These are phyloP conservation scores for Chaetomium globosum DNA, from an alignment of 2,329 filamentous ascomycete genomes.

Conservation along the genomic window DNA sequence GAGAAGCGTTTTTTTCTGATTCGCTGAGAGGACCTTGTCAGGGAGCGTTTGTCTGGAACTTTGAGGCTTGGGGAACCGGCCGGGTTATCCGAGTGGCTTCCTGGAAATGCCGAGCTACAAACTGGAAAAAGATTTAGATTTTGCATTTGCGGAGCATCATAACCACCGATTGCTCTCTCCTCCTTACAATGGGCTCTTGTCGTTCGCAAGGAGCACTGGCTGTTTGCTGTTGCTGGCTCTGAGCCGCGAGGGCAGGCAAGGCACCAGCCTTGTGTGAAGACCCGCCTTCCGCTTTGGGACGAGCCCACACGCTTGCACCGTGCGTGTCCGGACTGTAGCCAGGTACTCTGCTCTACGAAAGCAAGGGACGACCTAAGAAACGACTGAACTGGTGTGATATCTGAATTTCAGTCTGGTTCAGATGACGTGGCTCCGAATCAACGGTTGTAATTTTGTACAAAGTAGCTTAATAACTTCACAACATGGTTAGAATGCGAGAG, in stretches of 20 bases:
- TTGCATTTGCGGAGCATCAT: neutral
- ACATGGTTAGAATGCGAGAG: neutral
- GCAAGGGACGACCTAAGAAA: neutral
- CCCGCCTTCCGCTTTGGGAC: slow-evolving; percentile 15
- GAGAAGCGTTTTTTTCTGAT: slow-evolving; percentile 8
- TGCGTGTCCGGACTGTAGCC: neutral
- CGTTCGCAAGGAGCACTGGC: neutral
- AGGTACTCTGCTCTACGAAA: neutral
- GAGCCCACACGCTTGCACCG: neutral
- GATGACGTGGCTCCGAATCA: neutral
- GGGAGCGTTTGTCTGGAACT: neutral
- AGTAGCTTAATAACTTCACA: neutral
- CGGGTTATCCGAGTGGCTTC: neutral
- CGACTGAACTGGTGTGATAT: neutral
- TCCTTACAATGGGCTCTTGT: neutral
- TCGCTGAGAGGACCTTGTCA: neutral
- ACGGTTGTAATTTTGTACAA: neutral
- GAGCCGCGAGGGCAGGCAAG: neutral
- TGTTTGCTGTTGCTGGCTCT: neutral
- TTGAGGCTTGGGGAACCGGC: neutral
- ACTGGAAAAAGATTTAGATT: neutral
- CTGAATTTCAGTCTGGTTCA: neutral
- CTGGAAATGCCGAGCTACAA: neutral
- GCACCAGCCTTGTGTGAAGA: slow-evolving; percentile 1
- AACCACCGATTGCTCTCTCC: neutral